Conservation (phyloP, 306 rosid genomes). For the Medicago lupulina region DNA sequence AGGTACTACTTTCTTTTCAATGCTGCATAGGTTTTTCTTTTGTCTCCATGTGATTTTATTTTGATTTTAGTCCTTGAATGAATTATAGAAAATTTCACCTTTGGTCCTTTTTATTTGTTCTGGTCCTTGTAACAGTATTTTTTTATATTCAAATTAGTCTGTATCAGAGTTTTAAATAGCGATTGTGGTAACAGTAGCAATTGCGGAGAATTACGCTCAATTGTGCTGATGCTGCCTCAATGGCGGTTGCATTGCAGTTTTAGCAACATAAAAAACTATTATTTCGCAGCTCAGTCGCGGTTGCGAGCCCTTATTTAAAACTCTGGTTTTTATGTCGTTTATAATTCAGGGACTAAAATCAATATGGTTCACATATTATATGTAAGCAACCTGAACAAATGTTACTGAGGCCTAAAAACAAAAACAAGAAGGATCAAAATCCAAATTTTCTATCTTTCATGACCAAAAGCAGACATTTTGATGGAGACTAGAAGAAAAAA, state of each 20-base stretch:
- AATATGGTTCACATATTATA: background rate
- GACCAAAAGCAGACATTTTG: background rate
- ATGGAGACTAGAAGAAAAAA: background rate
- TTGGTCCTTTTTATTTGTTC: background rate
- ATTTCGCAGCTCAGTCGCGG: background rate
- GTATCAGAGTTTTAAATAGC: background rate
- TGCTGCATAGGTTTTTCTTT: background rate
- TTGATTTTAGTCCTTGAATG: background rate
- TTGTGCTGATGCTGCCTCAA: background rate
- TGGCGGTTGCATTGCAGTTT: too few relatives aligned
- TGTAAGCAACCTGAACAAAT: background rate
- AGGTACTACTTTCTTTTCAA: conserved; percentile 37
- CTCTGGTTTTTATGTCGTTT: background rate
- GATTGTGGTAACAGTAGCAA: background rate
- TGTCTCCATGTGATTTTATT: background rate
- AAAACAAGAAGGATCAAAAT: background rate
- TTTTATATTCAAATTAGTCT: background rate
- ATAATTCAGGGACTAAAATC: background rate
- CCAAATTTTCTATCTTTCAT: background rate
- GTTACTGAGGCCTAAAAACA: background rate
- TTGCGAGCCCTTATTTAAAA: background rate
- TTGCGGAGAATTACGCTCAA: background rate
- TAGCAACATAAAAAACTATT: background rate
- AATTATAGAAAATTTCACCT: background rate
- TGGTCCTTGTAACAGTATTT: background rate